These are phyloP conservation scores for Castanopsis chinensis DNA, from an alignment of 306 rosid genomes.

Conservation along the genomic window DNA sequence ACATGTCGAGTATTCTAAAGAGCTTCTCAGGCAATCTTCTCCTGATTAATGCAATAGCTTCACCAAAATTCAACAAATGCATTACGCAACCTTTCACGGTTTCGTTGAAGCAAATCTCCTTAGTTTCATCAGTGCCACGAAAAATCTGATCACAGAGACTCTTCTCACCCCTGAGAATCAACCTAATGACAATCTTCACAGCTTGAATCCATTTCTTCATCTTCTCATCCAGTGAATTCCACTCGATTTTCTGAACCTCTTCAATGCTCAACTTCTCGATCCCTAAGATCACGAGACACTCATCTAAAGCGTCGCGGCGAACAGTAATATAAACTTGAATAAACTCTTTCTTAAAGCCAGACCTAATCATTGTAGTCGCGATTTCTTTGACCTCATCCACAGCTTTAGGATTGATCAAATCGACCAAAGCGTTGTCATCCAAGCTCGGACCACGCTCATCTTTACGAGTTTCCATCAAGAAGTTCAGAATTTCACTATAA, in stretches of 20 bases:
- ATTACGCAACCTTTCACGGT: conserved; percentile 77
- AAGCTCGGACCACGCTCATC: conserved; percentile 65
- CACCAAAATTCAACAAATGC: conserved; percentile 86
- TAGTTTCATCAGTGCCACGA: conserved; percentile 50
- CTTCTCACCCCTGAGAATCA: no score
- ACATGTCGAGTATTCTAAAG: conserved; percentile 91
- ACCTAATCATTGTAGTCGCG: conserved; percentile 70
- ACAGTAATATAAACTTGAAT: conserved; percentile 78
- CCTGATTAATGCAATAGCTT: conserved; percentile 77
- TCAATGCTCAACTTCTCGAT: conserved; percentile 85
- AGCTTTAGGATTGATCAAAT: conserved; percentile 70
- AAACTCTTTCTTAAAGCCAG: conserved; percentile 88
- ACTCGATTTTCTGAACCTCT: conserved; percentile 80
- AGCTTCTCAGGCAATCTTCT: conserved; percentile 79
- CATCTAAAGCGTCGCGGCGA: conserved; percentile 86
- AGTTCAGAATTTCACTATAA: conserved; percentile 58
- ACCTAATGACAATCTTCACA: conserved; percentile 58
- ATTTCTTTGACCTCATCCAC: conserved; percentile 70
- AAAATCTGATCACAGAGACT: no score
- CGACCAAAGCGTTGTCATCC: conserved; percentile 57
- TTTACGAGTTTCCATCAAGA: conserved; percentile 40
- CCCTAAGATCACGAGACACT: conserved; percentile 67
- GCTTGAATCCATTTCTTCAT: conserved; percentile 95
- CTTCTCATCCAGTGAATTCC: conserved; percentile 79
- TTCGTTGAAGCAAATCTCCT: conserved; percentile 72